Percentiles rank a stretch among this genome's conserved stretches.
phyloP scores from a whole-genome alignment of 352 stramenopile species.

The Phytopythium montanum region DNA sequence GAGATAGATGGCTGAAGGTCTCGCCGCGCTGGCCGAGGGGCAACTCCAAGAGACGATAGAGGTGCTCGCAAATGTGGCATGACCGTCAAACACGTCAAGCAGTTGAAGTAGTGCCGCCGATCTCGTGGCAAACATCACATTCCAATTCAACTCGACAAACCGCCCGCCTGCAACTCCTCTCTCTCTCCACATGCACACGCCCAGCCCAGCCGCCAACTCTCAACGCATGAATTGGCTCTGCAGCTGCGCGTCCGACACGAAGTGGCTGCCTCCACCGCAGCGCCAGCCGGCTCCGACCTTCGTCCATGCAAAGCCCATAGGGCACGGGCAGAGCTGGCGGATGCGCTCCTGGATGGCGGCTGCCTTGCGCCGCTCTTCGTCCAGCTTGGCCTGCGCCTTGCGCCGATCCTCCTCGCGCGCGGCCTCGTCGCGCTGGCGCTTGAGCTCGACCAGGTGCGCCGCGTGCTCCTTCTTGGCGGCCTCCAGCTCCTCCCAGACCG shows the following conservation, averaged over 20 bases:
- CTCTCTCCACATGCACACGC: background rate
- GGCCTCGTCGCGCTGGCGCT: conserved; percentile 12
- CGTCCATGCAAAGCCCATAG: conserved; percentile 62
- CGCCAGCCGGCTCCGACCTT: conserved; percentile 63
- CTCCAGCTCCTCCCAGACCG: conserved; percentile 64
- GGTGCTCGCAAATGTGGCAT: too few relatives aligned
- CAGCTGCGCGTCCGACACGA: conserved; percentile 62
- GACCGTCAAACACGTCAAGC: background rate
- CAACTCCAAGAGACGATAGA: too few relatives aligned
- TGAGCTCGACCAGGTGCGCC: conserved; percentile 28
- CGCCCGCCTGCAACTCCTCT: background rate
- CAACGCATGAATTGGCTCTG: conserved; percentile 51
- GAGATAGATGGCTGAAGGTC: too few relatives aligned
- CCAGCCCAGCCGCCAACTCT: background rate
- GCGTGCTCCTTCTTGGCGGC: conserved; percentile 50
- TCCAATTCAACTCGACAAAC: background rate
- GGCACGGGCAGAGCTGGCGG: conserved; percentile 57
- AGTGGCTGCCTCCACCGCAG: conserved; percentile 74
- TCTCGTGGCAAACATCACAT: too few relatives aligned
- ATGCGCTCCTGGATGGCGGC: conserved; percentile 55
- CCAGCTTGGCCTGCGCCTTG: conserved; percentile 22
- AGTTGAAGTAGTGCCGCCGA: too few relatives aligned
- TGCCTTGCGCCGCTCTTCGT: conserved; percentile 33
- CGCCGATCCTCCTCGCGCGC: conserved; percentile 17
- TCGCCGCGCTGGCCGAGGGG: too few relatives aligned